phyloP scores from a whole-genome alignment of 495 filamentous ascomycete species.

The Podospora bellae-mahoneyi region DNA sequence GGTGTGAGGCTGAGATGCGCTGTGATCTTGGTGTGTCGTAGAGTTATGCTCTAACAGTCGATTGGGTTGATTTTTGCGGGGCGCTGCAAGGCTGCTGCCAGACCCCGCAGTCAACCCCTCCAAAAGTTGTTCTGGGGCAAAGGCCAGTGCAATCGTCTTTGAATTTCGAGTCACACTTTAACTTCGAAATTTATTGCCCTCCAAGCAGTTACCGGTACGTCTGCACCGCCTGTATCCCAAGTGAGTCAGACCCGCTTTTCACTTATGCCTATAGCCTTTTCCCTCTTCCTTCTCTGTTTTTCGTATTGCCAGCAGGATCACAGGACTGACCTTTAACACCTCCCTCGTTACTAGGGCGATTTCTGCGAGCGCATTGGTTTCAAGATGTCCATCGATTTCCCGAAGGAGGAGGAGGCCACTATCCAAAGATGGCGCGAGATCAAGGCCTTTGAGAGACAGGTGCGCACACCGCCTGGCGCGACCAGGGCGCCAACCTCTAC shows the following conservation, averaged over 20 bases:
- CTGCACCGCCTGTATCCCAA: neutral
- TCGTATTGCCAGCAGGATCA: neutral
- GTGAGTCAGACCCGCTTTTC: slow-evolving; percentile 4
- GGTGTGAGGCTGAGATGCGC: neutral
- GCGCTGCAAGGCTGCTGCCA: neutral
- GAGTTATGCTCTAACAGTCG: neutral
- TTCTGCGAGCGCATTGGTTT: slow-evolving; percentile 1
- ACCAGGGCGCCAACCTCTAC: slow-evolving; percentile 13
- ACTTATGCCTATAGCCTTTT: neutral
- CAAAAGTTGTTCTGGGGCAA: neutral
- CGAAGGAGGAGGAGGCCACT: slow-evolving; percentile 80
- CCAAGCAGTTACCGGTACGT: neutral
- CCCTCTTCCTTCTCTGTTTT: neutral
- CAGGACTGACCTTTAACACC: neutral
- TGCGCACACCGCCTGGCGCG: neutral
- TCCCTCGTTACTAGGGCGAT: neutral
- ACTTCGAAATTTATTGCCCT: neutral
- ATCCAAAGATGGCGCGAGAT: slow-evolving; percentile 84
- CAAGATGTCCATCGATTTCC: slow-evolving; percentile 84
- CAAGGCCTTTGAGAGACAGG: slow-evolving; percentile 68
- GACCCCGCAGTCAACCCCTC: slow-evolving; percentile 9
- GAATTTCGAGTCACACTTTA: slow-evolving; percentile 12
- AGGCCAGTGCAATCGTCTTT: neutral
- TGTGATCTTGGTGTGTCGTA: neutral
- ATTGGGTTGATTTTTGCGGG: neutral